phyloP scores from a whole-genome alignment of 148 eudicot genomes.

The Diospyros kaki region DNA sequence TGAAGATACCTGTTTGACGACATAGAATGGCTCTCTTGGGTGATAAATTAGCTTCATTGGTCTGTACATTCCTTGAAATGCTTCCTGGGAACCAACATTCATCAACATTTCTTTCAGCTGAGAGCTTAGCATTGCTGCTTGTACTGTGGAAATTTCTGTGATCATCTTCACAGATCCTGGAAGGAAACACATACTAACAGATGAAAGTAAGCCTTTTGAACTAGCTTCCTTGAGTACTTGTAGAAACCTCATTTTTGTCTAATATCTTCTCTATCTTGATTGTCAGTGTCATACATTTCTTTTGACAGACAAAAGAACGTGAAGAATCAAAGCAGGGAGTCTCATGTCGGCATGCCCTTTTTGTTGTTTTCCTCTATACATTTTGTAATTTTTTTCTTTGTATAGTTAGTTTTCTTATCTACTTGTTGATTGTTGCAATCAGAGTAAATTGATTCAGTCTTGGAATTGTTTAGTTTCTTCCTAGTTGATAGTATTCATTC shows the following conservation, averaged over 20 bases:
- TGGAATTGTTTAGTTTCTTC: background rate
- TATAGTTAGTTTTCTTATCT: background rate
- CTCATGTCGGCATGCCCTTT: too few species aligned
- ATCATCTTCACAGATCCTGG: constrained; percentile 53
- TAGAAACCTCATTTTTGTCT: background rate
- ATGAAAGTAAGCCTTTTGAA: background rate
- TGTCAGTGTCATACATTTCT: background rate
- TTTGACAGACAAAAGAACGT: background rate
- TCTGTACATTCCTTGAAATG: constrained; percentile 40
- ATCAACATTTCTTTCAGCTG: constrained; percentile 66
- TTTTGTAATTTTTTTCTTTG: too few species aligned
- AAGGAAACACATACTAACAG: background rate
- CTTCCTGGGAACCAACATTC: constrained; percentile 36
- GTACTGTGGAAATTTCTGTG: constrained; percentile 62
- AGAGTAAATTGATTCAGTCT: background rate
- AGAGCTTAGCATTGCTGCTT: constrained; percentile 69
- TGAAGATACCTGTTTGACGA: constrained; percentile 63
- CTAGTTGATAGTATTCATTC: background rate
- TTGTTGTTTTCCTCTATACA: background rate
- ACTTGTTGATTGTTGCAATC: background rate
- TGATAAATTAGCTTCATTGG: constrained; percentile 80
- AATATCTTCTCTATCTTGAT: background rate
- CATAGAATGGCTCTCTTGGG: constrained; percentile 79
- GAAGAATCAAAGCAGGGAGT: background rate
- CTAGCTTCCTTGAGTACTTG: background rate